Conservation (phyloP, 768 basidiomycete genomes). For the Lentinula sp. region DNA sequence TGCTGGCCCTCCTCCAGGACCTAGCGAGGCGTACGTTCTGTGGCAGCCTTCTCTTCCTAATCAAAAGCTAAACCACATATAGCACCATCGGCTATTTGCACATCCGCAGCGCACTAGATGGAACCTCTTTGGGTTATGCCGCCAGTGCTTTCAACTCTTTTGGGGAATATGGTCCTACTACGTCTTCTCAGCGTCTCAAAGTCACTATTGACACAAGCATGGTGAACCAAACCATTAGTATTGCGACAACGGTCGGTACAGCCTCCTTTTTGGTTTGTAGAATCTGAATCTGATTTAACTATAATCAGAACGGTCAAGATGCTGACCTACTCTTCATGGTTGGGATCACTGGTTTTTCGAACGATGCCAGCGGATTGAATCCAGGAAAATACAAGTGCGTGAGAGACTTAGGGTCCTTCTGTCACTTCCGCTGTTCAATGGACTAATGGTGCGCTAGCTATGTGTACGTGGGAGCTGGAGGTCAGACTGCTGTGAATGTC, state of each 20-base stretch:
- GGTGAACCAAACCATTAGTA: neutral
- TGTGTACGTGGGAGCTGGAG: neutral
- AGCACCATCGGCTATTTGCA: neutral
- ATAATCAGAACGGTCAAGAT: neutral
- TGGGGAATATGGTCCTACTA: neutral
- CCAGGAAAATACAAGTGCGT: neutral
- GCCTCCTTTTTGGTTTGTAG: neutral
- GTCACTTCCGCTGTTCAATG: no score
- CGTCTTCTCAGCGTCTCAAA: neutral
- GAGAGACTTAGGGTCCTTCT: no score
- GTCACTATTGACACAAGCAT: neutral
- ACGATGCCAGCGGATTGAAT: neutral
- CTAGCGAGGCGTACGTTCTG: neutral
- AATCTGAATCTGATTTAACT: neutral
- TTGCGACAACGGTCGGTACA: neutral
- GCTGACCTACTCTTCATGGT: neutral
- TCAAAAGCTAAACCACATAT: neutral
- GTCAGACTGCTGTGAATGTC: neutral
- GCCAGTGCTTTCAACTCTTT: neutral
- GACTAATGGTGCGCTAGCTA: neutral
- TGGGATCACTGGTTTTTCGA: neutral
- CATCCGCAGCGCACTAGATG: neutral
- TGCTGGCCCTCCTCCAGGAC: neutral
- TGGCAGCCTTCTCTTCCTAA: no score
- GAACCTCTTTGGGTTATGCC: neutral